Conservation (phyloP, 2,329 filamentous ascomycete species). For the Podosphaera xanthii region DNA sequence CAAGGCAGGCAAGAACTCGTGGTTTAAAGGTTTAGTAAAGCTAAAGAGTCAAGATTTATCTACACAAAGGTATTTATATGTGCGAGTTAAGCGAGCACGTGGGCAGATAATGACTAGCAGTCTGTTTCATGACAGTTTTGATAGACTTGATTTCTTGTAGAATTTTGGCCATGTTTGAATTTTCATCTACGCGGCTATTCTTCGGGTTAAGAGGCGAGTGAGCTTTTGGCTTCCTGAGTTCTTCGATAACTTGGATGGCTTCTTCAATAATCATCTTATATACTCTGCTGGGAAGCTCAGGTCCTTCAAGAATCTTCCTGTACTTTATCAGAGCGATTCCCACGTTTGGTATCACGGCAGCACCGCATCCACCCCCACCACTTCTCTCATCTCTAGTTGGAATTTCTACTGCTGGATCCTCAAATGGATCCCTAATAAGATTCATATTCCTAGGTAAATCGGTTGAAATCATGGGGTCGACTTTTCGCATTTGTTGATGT, state of each 20-base stretch:
- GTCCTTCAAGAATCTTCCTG: not conserved
- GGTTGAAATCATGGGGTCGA: not conserved
- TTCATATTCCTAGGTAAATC: not conserved
- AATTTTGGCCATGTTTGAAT: not conserved
- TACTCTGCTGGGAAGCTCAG: not conserved
- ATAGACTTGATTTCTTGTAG: not conserved
- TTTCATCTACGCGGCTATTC: not conserved
- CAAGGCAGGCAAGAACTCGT: too few species aligned
- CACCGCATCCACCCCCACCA: not conserved
- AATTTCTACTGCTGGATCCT: not conserved
- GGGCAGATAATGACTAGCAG: too few species aligned
- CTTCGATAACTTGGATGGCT: not conserved
- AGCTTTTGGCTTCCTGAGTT: not conserved
- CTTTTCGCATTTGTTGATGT: not conserved
- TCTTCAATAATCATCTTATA: not conserved
- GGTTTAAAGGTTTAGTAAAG: too few species aligned
- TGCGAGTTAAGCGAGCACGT: too few species aligned
- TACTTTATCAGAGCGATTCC: not conserved
- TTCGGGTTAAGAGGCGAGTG: not conserved
- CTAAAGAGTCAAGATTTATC: too few species aligned
- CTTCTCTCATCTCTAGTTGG: not conserved
- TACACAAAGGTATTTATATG: too few species aligned
- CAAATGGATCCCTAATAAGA: not conserved
- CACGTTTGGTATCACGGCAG: not conserved
- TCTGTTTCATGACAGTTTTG: too few species aligned